Base-by-base conservation (phyloP, 331 rosid species). In the Malus hybrid region DNA sequence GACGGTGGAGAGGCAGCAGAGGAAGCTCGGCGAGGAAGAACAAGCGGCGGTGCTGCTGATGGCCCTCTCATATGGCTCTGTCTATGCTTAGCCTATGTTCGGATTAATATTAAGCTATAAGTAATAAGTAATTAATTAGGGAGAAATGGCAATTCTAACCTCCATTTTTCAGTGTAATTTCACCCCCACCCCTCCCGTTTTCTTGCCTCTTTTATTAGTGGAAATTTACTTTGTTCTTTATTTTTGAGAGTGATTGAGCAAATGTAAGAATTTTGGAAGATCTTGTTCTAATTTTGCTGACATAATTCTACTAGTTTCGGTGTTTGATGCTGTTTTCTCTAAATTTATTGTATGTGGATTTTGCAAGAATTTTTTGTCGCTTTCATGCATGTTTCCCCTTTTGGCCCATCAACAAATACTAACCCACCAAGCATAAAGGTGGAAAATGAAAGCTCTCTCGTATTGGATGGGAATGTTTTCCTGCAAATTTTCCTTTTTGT, bases 41-140 rank as follows among this genome's bases (percentile, higher is more conserved):
- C 91, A 92, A 87, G 97, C 97, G 29, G 99, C 99, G 2, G 91
- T 94, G 28, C 32, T 94, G 1, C 80, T 94, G 62, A 94, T 94
- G 99, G 93, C 97, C 39, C 90, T 94, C 2, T 92, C 99, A 14
- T 87, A 89, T 81, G 99, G 97, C 82, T 94, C 97, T 8, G 97
- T 94, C 42, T 93, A 90, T 86, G 98, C 91, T 70, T 87, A 68
- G 75, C 64, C 28, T 19, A 20, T 22, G 10, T 22, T 44, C 7
- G 52, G 53, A 24, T 42, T 30, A 50, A 36, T 42, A 30, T n/a
- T 1, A 20, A 60, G 33, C 7, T 73, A 77, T 68, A 64, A 63
- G 20, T 34, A 28, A 72, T 56, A 56, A 18, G 68, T 39, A 28
- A 60, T 53, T 68, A 57, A 36, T 10, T 79, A 70, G 87, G 50